These are phyloP conservation scores for Pleurotus cornucopiae DNA, from an alignment of 768 basidiomycete genomes.

Conservation along the genomic window DNA sequence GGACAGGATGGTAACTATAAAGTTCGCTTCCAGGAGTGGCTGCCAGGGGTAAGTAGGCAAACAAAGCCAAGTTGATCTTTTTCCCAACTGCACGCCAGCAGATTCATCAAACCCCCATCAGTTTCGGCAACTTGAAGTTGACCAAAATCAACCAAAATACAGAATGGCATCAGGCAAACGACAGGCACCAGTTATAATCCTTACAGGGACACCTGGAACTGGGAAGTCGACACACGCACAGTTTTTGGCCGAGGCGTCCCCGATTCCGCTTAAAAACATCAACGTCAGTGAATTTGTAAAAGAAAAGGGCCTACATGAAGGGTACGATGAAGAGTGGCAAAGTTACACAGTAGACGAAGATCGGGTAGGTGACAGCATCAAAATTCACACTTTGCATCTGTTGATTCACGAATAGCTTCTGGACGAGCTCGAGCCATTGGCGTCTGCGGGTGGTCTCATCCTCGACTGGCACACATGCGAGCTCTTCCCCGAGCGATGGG, in stretches of 20 bases:
- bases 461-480: constrained; percentile 97
- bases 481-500: constrained; percentile 93
- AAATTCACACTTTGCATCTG: constrained; percentile 1
- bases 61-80: constrained; percentile 2
- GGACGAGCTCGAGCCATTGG: constrained; percentile 80
- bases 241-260: constrained; percentile 71
- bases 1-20: constrained; percentile 1
- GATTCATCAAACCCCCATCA: neutral
- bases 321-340: constrained; percentile 94
- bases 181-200: constrained; percentile 61
- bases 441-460: constrained; percentile 69
- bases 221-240: constrained; percentile 94
- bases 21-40: constrained; percentile 7
- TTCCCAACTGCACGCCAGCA: neutral
- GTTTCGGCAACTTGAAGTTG: constrained; percentile 1
- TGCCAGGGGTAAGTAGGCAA: constrained; percentile 6
- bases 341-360: constrained; percentile 94
- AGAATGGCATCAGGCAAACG: constrained; percentile 9
- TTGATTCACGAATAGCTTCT: constrained; percentile 52
- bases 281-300: constrained; percentile 92
- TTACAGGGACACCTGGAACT: constrained; percentile 93
- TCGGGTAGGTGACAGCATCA: constrained; percentile 53
- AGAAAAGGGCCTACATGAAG: constrained; percentile 72
- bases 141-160: neutral
- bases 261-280: constrained; percentile 70